phyloP scores from a whole-genome alignment of 2,329 filamentous ascomycete species.

The Colletotrichum neosansevieriae region DNA sequence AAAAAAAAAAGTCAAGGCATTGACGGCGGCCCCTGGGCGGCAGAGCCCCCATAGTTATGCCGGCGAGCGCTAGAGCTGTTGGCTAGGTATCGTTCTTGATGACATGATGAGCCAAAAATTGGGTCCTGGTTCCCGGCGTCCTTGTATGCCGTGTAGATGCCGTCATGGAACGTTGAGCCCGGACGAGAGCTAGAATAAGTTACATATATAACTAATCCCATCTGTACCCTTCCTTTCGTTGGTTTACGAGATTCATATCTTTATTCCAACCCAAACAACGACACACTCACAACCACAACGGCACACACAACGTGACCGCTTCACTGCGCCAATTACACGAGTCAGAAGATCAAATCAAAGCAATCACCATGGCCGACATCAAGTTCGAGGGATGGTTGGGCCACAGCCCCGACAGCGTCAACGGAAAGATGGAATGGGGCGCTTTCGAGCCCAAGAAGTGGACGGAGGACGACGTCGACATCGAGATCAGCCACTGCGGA shows the following conservation, averaged over 20 bases:
- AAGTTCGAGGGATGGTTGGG: constrained; percentile 67
- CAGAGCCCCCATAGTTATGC: not conserved
- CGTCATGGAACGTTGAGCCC: constrained; percentile 27
- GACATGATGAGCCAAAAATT: constrained; percentile 19
- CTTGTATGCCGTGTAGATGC: constrained; percentile 24
- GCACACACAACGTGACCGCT: not conserved
- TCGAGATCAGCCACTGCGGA: constrained; percentile 74
- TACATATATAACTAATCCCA: constrained; percentile 21
- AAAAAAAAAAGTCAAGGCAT: constrained; percentile 9
- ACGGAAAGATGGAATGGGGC: constrained; percentile 67
- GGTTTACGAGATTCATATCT: no score
- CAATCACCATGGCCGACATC: constrained; percentile 50
- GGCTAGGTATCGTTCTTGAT: constrained; percentile 11
- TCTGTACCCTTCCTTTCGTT: not conserved
- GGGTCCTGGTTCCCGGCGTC: not conserved
- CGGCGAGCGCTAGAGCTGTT: not conserved
- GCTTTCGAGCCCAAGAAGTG: constrained; percentile 73
- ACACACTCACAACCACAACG: not conserved
- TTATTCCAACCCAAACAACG: not conserved
- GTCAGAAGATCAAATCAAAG: not conserved
- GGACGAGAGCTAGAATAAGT: not conserved
- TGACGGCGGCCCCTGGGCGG: constrained; percentile 11
- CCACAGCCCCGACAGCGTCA: constrained; percentile 51
- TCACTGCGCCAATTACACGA: not conserved
- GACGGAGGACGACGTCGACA: constrained; percentile 75